Percentiles rank a stretch among this genome's conserved stretches.
phyloP scores from a whole-genome alignment of 1,284 basidiomycete species.

The Neonothopanus nambi region DNA sequence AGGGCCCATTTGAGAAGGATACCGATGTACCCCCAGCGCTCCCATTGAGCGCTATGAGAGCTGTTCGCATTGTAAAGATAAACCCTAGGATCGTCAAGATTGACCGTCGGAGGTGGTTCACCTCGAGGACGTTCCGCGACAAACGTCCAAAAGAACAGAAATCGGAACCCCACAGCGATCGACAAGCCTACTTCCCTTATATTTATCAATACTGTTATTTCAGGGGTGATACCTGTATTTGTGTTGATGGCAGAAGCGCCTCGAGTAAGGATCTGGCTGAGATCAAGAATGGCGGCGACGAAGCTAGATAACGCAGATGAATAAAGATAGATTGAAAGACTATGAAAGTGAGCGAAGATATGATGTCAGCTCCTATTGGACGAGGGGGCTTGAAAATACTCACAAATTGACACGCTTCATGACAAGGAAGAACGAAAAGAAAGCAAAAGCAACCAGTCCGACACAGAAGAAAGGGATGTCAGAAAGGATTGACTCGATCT shows the following conservation, averaged over 20 bases:
- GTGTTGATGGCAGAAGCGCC: slow-evolving; percentile 31
- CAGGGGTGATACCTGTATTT: slow-evolving; percentile 28
- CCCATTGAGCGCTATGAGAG: slow-evolving; percentile 61
- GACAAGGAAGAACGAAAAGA: slow-evolving; percentile 60
- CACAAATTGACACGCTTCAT: slow-evolving; percentile 60
- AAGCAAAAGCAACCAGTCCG: slow-evolving; percentile 66
- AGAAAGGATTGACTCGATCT: slow-evolving; percentile 61
- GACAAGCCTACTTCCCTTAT: slow-evolving; percentile 62
- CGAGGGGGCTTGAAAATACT: slow-evolving; percentile 25
- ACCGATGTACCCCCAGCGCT: slow-evolving; percentile 59
- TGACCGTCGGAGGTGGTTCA: slow-evolving; percentile 29
- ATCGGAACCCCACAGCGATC: slow-evolving; percentile 57
- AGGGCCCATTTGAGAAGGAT: slow-evolving; percentile 51
- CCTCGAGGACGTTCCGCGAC: slow-evolving; percentile 56
- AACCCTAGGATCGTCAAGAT: slow-evolving; percentile 15
- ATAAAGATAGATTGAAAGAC: slow-evolving; percentile 55
- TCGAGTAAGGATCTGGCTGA: slow-evolving; percentile 53
- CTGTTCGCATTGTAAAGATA: slow-evolving; percentile 5
- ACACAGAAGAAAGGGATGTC: slow-evolving; percentile 70
- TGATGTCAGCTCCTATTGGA: slow-evolving; percentile 5
- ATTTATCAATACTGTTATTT: slow-evolving; percentile 41
- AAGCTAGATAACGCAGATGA: slow-evolving; percentile 60
- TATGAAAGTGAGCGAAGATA: slow-evolving; percentile 24
- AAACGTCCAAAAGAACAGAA: slow-evolving; percentile 69
- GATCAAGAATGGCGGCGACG: slow-evolving; percentile 62